Evolutionary conservation across 1,139 yeast species (phyloP).

Genomic region (Candida tunisiensis): DNA sequence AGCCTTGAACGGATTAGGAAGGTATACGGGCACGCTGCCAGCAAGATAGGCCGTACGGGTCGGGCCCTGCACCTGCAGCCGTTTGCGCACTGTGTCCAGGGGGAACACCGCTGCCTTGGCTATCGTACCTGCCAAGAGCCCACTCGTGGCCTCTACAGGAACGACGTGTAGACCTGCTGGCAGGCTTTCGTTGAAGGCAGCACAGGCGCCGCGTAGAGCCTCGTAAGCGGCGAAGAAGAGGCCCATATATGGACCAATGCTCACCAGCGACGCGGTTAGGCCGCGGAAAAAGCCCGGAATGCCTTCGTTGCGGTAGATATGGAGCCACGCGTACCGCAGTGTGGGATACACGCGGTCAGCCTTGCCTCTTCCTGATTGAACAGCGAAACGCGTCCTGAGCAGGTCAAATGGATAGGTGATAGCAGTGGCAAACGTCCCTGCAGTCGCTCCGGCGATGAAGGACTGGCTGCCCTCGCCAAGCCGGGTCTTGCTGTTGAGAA

Average conservation of each 20-base stretch:
- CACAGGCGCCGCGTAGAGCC: conserved; percentile 5
- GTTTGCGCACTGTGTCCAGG: conserved; percentile 62
- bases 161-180: too few species aligned
- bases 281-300: conserved; percentile 59
- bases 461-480: conserved; percentile 25
- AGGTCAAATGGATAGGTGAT: conserved; percentile 81
- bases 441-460: conserved; percentile 52
- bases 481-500: conserved; percentile 18
- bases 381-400: conserved; percentile 65
- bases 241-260: conserved; percentile 53
- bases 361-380: conserved; percentile 8
- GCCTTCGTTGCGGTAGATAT: conserved; percentile 40
- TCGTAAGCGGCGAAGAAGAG: conserved; percentile 57
- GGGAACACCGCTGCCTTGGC: conserved; percentile 74
- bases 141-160: conserved; percentile 58
- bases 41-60: too few species aligned
- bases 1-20: neutral
- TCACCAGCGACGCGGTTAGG: conserved; percentile 37
- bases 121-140: conserved; percentile 58
- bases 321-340: too few species aligned
- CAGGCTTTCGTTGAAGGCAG: conserved; percentile 1
- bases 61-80: conserved; percentile 47
- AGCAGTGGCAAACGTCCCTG: conserved; percentile 62
- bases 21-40: too few species aligned
- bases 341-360: conserved; percentile 8